Evolutionary conservation across 2,329 filamentous ascomycete genomes (phyloP).

Genomic region (Ceratocystis smalleyi): DNA sequence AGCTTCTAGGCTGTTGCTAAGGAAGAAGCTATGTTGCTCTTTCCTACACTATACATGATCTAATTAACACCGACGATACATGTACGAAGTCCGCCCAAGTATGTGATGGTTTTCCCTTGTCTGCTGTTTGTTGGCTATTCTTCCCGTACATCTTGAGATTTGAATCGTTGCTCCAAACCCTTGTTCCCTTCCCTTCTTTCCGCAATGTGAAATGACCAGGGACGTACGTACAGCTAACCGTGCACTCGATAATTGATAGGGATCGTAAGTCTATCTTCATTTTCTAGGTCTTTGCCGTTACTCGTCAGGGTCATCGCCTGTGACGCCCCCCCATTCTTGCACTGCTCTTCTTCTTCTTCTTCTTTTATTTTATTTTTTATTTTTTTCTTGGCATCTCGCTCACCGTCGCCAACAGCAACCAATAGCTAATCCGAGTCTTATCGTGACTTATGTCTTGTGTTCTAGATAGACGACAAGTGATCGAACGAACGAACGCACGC

Average conservation of each 20-base stretch:
- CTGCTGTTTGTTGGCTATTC: background rate
- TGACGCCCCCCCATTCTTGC: background rate
- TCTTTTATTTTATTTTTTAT: too few species aligned
- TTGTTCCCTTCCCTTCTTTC: background rate
- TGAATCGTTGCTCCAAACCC: background rate
- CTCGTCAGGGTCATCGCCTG: background rate
- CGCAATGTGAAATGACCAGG: background rate
- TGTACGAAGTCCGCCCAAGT: too few species aligned
- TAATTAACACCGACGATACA: too few species aligned
- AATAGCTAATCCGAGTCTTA: too few species aligned
- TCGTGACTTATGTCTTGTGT: too few species aligned
- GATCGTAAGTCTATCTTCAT: background rate
- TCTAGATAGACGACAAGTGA: too few species aligned
- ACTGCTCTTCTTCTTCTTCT: background rate
- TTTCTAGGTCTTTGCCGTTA: background rate
- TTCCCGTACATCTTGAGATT: background rate
- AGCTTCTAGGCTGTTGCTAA: background rate
- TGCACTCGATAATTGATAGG: background rate
- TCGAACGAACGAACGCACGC: too few species aligned
- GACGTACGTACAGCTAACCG: slow-evolving; percentile 2
- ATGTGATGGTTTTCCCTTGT: background rate
- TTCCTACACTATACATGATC: too few species aligned
- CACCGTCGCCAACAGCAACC: too few species aligned
- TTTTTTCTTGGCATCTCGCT: too few species aligned
- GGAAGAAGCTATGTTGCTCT: too few species aligned